phyloP scores from a whole-genome alignment of 2,329 filamentous ascomycete genomes.

The Trichoderma semiorbis region DNA sequence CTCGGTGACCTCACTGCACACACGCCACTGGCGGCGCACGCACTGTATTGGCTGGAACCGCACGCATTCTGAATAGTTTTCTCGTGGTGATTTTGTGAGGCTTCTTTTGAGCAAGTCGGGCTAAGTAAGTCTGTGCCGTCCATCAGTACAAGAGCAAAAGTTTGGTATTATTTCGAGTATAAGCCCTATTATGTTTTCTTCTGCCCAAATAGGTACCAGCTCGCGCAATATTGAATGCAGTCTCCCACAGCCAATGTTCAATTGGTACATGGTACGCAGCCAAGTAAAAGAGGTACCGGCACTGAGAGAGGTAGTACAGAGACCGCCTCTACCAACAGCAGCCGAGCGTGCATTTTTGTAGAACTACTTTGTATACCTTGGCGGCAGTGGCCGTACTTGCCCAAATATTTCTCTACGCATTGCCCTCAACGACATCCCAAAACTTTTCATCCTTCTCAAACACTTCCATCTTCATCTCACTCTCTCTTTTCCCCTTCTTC shows the following conservation, averaged over 20 bases:
- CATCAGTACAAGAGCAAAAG: background rate
- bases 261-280: too few species aligned
- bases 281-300: background rate
- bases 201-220: background rate
- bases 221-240: too few species aligned
- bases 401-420: background rate
- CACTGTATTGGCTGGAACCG: constrained; percentile 5
- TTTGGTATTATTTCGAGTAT: too few species aligned
- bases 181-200: too few species aligned
- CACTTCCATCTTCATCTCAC: background rate
- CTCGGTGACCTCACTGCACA: background rate
- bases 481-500: background rate
- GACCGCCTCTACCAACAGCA: background rate
- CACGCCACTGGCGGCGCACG: background rate
- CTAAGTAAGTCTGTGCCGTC: background rate
- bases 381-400: background rate
- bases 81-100: background rate
- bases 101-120: background rate
- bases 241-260: too few species aligned
- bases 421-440: background rate
- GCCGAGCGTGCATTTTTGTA: background rate
- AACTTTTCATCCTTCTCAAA: background rate
- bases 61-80: background rate
- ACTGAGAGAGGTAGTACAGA: background rate
- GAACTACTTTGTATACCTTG: background rate